A percentile compares a stretch with the other conserved stretches of the same genome.
Conservation (phyloP, 805 yeast genomes). For the Kuraishia ogatae region DNA sequence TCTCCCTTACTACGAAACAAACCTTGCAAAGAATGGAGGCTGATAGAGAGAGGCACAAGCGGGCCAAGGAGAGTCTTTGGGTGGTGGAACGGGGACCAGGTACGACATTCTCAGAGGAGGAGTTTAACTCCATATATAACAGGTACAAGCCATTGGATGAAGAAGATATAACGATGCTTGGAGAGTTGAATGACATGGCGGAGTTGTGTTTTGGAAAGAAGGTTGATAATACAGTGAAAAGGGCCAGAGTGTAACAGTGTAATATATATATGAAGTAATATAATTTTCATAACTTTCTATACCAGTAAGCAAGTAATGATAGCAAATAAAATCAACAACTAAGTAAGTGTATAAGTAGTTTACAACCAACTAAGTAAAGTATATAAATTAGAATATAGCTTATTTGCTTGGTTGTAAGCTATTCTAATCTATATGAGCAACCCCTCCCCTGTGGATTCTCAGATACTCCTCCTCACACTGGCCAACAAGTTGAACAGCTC, state of each 20-base stretch:
- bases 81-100: constrained; percentile 40
- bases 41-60: constrained; percentile 85
- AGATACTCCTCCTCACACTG: constrained; percentile 11
- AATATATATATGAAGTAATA: background rate
- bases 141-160: constrained; percentile 33
- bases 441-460: too few species aligned
- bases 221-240: background rate
- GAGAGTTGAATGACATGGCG: constrained; percentile 47
- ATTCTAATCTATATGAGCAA: too few species aligned
- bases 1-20: constrained; percentile 29
- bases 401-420: too few species aligned
- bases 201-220: constrained; percentile 33
- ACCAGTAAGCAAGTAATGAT: too few species aligned
- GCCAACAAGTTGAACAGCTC: constrained; percentile 50
- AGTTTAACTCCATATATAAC: constrained; percentile 43
- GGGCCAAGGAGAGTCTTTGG: constrained; percentile 78
- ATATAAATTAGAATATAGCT: too few species aligned
- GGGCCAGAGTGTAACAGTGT: background rate
- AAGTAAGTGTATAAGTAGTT: too few species aligned
- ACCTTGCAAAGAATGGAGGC: constrained; percentile 79
- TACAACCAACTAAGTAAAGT: too few species aligned
- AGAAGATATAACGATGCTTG: constrained; percentile 41
- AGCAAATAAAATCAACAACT: too few species aligned
- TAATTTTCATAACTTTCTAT: too few species aligned
- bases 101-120: constrained; percentile 19